Percentiles rank a stretch among this genome's conserved stretches.
phyloP scores from a whole-genome alignment of 169 alveolate species.

The Babesia ovata region DNA sequence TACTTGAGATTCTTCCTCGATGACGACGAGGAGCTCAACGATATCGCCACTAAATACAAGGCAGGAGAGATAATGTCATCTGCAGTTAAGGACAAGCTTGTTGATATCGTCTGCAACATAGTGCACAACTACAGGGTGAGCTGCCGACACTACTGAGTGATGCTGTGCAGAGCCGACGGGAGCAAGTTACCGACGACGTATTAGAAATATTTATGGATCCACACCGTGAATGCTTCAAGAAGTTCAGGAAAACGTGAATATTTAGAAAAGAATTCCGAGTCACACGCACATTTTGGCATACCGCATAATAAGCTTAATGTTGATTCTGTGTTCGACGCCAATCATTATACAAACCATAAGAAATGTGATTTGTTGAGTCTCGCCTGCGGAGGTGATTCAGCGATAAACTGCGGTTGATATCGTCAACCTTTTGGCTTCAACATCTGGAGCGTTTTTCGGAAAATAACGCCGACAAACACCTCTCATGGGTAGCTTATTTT shows the following conservation, averaged over 20 bases:
- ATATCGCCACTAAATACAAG: constrained; percentile 90
- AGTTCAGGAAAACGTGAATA: constrained; percentile 10
- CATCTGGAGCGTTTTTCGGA: no score
- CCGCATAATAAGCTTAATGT: neutral
- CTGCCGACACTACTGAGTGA: constrained; percentile 41
- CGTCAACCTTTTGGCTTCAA: no score
- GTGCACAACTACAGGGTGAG: constrained; percentile 84
- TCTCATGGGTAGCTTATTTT: no score
- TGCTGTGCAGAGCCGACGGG: constrained; percentile 34
- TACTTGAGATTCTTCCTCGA: constrained; percentile 90
- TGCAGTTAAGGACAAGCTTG: constrained; percentile 90
- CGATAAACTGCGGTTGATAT: no score
- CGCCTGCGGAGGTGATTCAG: no score
- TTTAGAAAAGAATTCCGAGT: neutral
- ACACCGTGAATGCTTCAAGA: constrained; percentile 29
- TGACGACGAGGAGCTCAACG: constrained; percentile 92
- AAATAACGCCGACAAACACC: no score
- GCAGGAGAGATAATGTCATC: constrained; percentile 96
- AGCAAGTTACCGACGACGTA: constrained; percentile 48
- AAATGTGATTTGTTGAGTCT: no score
- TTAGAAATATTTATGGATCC: constrained; percentile 65
- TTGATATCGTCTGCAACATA: constrained; percentile 81
- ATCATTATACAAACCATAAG: no score
- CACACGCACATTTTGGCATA: neutral
- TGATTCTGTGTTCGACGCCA: no score